Evolutionary conservation across 176 grass and related monocot species (phyloP).

Genomic region (Thalia dealbata): DNA sequence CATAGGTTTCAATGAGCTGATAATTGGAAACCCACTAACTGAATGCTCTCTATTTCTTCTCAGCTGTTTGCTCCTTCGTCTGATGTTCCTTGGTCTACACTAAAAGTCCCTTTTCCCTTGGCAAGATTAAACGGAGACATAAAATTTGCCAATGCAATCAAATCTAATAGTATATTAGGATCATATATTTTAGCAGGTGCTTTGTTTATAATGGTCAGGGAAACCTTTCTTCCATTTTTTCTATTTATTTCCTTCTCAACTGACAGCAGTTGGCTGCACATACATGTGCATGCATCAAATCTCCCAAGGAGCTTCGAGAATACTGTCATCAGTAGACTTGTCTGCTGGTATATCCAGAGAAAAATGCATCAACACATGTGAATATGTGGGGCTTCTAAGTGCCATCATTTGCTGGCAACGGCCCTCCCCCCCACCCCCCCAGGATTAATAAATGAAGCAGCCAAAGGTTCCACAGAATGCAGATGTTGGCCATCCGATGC

Average conservation of each 20-base stretch:
- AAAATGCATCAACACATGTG: neutral
- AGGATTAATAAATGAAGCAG: neutral
- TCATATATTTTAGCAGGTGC: neutral
- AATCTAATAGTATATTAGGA: neutral
- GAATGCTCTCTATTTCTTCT: neutral
- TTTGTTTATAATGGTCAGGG: neutral
- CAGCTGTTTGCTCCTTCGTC: neutral
- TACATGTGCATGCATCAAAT: neutral
- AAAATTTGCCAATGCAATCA: neutral
- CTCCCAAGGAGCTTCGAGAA: neutral
- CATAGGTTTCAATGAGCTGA: neutral
- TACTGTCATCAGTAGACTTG: neutral
- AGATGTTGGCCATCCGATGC: neutral
- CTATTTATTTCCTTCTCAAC: neutral
- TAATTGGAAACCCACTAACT: neutral
- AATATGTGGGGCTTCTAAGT: neutral
- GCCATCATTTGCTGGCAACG: neutral
- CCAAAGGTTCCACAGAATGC: neutral
- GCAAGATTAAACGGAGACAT: neutral
- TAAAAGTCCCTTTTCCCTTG: neutral
- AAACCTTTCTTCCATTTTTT: neutral
- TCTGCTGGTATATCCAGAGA: neutral
- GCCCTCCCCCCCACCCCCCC: neutral
- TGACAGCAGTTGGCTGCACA: neutral
- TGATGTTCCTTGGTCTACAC: neutral